A percentile compares a stretch with the other conserved stretches of the same genome.
phyloP scores from a whole-genome alignment of 2,329 filamentous ascomycete species.

The Xylaria sp. region DNA sequence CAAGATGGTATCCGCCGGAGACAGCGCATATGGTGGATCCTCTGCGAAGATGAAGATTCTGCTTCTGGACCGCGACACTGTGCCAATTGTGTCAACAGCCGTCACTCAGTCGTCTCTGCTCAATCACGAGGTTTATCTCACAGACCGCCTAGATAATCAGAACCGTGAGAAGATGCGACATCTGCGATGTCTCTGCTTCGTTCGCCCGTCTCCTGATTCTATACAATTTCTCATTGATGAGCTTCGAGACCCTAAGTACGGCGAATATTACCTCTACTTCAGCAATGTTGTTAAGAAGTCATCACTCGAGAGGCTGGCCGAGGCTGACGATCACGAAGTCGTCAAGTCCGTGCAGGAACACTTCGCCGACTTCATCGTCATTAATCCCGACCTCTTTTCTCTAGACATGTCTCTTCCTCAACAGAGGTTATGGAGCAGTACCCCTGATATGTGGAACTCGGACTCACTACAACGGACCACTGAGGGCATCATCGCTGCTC shows the following conservation, averaged over 20 bases:
- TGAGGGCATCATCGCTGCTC: slow-evolving; percentile 84
- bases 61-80: slow-evolving; percentile 91
- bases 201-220: slow-evolving; percentile 90
- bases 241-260: slow-evolving; percentile 94
- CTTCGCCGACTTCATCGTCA: slow-evolving; percentile 94
- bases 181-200: slow-evolving; percentile 90
- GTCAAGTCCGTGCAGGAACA: slow-evolving; percentile 94
- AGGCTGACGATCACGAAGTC: slow-evolving; percentile 97
- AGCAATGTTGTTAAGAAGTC: slow-evolving; percentile 99
- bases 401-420: slow-evolving; percentile 78
- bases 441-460: slow-evolving; percentile 88
- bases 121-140: slow-evolving; percentile 97
- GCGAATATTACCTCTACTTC: slow-evolving; percentile 97
- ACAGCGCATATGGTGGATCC: slow-evolving; percentile 72
- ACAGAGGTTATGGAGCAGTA: slow-evolving; percentile 82
- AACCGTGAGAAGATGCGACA: slow-evolving; percentile 98
- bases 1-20: slow-evolving; percentile 91
- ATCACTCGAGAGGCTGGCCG: slow-evolving; percentile 89
- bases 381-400: slow-evolving; percentile 94
- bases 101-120: slow-evolving; percentile 95
- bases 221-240: slow-evolving; percentile 96
- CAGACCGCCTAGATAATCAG: slow-evolving; percentile 91
- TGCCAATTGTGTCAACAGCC: slow-evolving; percentile 92
- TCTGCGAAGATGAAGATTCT: slow-evolving; percentile 98
- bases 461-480: slow-evolving; percentile 87